Percentiles rank a stretch among this genome's conserved stretches.
phyloP scores from a whole-genome alignment of 805 yeast species.

The Pichia exigua region DNA sequence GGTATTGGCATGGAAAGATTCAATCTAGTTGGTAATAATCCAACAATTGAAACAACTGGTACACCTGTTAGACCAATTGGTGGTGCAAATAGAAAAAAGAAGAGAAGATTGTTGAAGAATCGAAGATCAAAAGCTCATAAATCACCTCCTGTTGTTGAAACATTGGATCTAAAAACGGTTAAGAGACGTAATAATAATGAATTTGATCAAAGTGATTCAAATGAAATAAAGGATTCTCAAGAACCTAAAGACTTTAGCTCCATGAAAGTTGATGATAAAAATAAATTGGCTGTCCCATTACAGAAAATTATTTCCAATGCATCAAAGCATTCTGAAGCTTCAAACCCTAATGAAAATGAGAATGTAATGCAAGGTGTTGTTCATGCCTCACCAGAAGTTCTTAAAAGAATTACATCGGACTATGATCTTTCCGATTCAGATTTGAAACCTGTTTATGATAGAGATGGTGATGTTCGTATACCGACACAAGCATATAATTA shows the following conservation, averaged over 20 bases:
- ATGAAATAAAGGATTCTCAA: neutral
- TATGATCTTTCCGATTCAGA: conserved; percentile 19
- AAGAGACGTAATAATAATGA: conserved; percentile 4
- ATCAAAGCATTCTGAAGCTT: conserved; percentile 12
- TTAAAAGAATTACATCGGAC: conserved; percentile 13
- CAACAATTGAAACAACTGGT: conserved; percentile 15
- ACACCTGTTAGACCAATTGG: conserved; percentile 65
- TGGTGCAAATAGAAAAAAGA: conserved; percentile 54
- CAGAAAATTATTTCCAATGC: conserved; percentile 7
- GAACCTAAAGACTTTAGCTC: neutral
- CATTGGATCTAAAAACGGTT: conserved; percentile 11
- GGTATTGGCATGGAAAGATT: conserved; percentile 12
- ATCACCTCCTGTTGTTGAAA: conserved; percentile 24
- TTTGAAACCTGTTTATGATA: conserved; percentile 27
- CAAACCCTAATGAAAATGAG: neutral
- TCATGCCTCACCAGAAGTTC: conserved; percentile 9
- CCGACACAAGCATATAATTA: conserved; percentile 53
- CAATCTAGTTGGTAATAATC: neutral
- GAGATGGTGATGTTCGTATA: conserved; percentile 27
- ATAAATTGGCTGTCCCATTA: conserved; percentile 2
- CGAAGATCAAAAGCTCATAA: conserved; percentile 23
- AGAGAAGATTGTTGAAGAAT: conserved; percentile 34
- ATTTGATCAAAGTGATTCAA: neutral
- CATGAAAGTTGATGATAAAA: neutral
- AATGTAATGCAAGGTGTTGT: conserved; percentile 6